A percentile compares a stretch with the other conserved stretches of the same genome.
These are phyloP conservation scores for Rhododendron mucronatum DNA, from an alignment of 148 eudicot genomes.

Conservation along the genomic window DNA sequence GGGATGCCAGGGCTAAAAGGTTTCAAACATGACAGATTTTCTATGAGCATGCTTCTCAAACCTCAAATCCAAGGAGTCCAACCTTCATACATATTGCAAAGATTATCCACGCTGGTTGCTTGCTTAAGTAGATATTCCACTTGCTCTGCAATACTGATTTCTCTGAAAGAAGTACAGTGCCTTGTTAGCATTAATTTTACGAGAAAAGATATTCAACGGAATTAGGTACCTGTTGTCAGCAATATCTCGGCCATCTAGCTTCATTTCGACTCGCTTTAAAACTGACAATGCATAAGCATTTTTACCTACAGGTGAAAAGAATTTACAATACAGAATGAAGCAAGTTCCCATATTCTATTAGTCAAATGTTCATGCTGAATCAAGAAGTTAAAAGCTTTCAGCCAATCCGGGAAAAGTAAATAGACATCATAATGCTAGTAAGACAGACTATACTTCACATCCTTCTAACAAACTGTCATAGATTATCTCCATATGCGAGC, in stretches of 20 bases:
- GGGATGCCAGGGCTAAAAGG: not conserved
- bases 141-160: slow-evolving; percentile 71
- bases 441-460: not conserved
- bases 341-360: not conserved
- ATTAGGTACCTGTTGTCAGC: slow-evolving; percentile 67
- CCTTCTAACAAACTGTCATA: not conserved
- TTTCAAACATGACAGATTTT: not conserved
- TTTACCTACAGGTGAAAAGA: slow-evolving; percentile 54
- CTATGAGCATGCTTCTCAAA: slow-evolving; percentile 1
- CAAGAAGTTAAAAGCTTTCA: slow-evolving; percentile 7
- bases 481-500: not conserved
- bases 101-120: slow-evolving; percentile 92
- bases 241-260: slow-evolving; percentile 82
- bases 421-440: not conserved
- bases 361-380: not conserved
- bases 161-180: slow-evolving; percentile 36
- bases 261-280: slow-evolving; percentile 81
- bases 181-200: not conserved
- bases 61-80: slow-evolving; percentile 98
- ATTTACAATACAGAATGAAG: not conserved
- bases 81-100: slow-evolving; percentile 99
- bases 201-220: slow-evolving; percentile 14
- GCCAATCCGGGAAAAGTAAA: not conserved
- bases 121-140: slow-evolving; percentile 91
- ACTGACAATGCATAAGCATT: slow-evolving; percentile 89